A percentile compares a stretch with the other conserved stretches of the same genome.
Evolutionary conservation across 768 basidiomycete species (phyloP).

Genomic region (Macrolepiota dolichaula): DNA sequence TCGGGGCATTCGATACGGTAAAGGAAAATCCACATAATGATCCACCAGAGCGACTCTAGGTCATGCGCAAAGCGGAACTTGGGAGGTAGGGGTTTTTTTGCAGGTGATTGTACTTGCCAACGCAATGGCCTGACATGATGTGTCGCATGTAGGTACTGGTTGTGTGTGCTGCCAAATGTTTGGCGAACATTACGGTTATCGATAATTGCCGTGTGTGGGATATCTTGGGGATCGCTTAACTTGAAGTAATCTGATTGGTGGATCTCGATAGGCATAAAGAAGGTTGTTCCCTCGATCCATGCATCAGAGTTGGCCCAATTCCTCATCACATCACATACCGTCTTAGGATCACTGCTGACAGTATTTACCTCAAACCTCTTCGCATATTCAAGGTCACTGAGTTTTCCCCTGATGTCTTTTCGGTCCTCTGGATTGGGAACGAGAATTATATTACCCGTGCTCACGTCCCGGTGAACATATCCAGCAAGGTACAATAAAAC

Average conservation of each 20-base stretch:
- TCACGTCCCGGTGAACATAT: slow-evolving; percentile 12
- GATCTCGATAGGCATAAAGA: neutral
- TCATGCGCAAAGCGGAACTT: neutral
- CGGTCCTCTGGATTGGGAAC: neutral
- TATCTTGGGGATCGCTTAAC: neutral
- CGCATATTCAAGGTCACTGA: slow-evolving; percentile 11
- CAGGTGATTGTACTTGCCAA: no score
- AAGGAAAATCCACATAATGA: neutral
- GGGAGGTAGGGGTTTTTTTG: no score
- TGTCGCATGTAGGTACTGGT: no score
- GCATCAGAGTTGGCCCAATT: neutral
- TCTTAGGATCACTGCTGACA: neutral
- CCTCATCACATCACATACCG: neutral
- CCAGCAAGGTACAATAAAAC: slow-evolving; percentile 5
- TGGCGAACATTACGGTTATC: no score
- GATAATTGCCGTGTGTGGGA: neutral
- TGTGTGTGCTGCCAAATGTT: no score
- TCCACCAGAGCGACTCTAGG: neutral
- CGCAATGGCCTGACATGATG: no score
- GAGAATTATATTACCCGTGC: slow-evolving; percentile 7
- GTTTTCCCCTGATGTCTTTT: neutral
- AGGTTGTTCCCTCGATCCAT: neutral
- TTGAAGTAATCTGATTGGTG: no score
- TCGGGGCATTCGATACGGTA: neutral
- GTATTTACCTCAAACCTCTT: neutral